A percentile compares a stretch with the other conserved stretches of the same genome.
Evolutionary conservation across 208 protist genomes (phyloP).

Genomic region (Tritrichomonas musculus): DNA sequence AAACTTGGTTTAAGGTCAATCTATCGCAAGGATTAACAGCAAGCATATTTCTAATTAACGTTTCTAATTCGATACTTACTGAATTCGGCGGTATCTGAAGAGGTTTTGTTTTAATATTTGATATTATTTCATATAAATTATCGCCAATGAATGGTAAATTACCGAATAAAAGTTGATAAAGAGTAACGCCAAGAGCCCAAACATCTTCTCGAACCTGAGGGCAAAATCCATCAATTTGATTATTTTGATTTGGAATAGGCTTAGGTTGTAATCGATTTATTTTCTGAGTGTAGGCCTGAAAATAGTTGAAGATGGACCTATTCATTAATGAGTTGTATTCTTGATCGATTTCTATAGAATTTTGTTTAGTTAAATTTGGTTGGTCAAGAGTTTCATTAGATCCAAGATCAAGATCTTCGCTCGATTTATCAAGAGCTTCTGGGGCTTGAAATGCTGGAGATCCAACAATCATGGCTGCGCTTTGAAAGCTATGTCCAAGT

Average conservation of each 20-base stretch:
- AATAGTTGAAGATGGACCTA: too few species aligned
- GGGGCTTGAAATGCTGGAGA: slow-evolving; percentile 14
- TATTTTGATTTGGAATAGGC: too few species aligned
- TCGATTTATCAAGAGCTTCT: not conserved
- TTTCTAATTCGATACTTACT: not conserved
- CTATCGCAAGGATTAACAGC: not conserved
- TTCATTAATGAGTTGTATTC: too few species aligned
- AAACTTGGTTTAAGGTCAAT: not conserved
- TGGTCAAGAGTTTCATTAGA: not conserved
- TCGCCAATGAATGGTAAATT: not conserved
- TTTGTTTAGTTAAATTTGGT: too few species aligned
- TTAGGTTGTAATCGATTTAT: too few species aligned
- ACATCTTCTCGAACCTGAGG: too few species aligned
- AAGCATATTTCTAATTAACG: not conserved
- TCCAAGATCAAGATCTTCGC: not conserved
- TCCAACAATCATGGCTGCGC: not conserved
- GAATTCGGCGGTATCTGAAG: not conserved
- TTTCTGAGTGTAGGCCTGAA: too few species aligned
- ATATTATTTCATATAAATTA: slow-evolving; percentile 9
- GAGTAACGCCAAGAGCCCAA: not conserved
- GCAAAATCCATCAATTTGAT: too few species aligned
- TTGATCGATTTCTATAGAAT: too few species aligned
- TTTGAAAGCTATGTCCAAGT: not conserved
- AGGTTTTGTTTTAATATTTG: not conserved
- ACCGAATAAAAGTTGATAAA: not conserved